Conservation (phyloP, 352 stramenopile species). For the Labyrinthula sp. region DNA sequence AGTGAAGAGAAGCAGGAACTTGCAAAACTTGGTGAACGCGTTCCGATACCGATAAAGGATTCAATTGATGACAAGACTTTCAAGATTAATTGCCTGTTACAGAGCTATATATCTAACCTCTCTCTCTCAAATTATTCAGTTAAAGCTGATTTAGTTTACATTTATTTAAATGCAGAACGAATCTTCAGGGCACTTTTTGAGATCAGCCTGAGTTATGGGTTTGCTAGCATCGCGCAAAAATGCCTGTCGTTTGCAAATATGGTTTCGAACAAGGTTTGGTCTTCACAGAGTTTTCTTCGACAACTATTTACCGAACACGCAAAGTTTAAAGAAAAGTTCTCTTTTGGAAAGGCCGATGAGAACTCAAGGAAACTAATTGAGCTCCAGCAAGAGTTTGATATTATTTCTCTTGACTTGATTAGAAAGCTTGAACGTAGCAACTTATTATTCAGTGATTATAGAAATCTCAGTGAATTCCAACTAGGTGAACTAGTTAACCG, state of each 20-base stretch:
- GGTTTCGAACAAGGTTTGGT: slow-evolving; percentile 93
- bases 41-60: slow-evolving; percentile 97
- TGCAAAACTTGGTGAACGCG: slow-evolving; percentile 78
- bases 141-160: slow-evolving; percentile 94
- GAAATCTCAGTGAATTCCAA: too few relatives aligned
- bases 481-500: too few relatives aligned
- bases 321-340: too few relatives aligned
- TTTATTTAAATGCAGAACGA: slow-evolving; percentile 82
- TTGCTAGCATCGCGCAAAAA: slow-evolving; percentile 74
- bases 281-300: slow-evolving; percentile 81
- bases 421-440: slow-evolving; percentile 91
- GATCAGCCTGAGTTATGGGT: slow-evolving; percentile 76
- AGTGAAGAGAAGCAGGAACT: slow-evolving; percentile 97
- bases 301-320: slow-evolving; percentile 72
- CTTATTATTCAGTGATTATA: slow-evolving; percentile 97
- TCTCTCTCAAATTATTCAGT: slow-evolving; percentile 93
- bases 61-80: slow-evolving; percentile 55
- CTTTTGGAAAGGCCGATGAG: too few relatives aligned
- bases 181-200: slow-evolving; percentile 97
- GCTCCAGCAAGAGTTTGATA: too few relatives aligned
- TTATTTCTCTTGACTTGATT: too few relatives aligned
- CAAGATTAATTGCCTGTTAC: slow-evolving; percentile 97
- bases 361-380: too few relatives aligned
- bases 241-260: slow-evolving; percentile 94
- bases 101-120: slow-evolving; percentile 93